These are phyloP conservation scores for Bipolaris victoriae DNA, from an alignment of 2,329 filamentous ascomycete genomes.

Conservation along the genomic window DNA sequence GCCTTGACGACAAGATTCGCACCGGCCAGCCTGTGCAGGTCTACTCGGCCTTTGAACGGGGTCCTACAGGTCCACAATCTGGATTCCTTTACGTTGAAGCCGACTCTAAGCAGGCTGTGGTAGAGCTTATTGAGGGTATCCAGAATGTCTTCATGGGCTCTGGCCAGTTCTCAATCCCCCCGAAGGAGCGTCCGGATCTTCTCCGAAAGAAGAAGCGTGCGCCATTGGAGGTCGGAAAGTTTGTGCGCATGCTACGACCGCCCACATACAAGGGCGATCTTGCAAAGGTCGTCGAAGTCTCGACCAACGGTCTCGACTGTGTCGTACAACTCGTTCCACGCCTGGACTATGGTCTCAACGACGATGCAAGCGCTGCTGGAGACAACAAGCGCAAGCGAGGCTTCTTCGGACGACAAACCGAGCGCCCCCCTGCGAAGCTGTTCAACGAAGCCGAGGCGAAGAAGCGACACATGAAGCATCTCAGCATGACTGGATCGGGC, in stretches of 20 bases:
- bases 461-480: constrained; percentile 76
- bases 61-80: constrained; percentile 75
- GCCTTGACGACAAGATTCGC: constrained; percentile 78
- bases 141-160: constrained; percentile 88
- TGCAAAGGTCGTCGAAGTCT: constrained; percentile 89
- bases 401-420: constrained; percentile 58
- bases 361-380: constrained; percentile 67
- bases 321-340: constrained; percentile 87
- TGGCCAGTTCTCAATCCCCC: constrained; percentile 86
- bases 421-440: constrained; percentile 82
- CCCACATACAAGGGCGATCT: constrained; percentile 87
- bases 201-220: constrained; percentile 87
- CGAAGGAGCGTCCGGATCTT: constrained; percentile 98
- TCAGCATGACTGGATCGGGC: constrained; percentile 60
- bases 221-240: constrained; percentile 79
- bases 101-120: constrained; percentile 81
- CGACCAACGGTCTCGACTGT: constrained; percentile 89
- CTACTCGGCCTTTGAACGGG: constrained; percentile 90
- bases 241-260: constrained; percentile 83
- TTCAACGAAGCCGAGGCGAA: constrained; percentile 94
- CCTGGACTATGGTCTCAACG: constrained; percentile 87
- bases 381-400: constrained; percentile 77
- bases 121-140: constrained; percentile 80
- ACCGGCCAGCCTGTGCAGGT: constrained; percentile 84
- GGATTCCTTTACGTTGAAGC: constrained; percentile 97